Evolutionary conservation across 192 early-diverging fungal species (phyloP), one percentile per base, ranked within the genome.

Genomic region (Entomortierella parvispora): DNA sequence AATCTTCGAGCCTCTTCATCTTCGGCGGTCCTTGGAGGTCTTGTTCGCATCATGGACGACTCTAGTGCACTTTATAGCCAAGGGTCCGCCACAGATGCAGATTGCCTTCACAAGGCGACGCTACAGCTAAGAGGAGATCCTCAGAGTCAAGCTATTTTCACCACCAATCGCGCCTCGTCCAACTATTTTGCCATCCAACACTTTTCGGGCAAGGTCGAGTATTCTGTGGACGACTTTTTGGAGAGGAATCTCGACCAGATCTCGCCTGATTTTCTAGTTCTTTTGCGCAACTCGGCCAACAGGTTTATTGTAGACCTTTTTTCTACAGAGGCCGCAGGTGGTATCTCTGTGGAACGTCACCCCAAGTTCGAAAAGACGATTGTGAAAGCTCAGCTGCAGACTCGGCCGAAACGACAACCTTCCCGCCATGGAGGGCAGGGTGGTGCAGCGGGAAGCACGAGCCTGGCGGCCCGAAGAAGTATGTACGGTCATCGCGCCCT

Each of bases 251-350:
- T 88, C 65, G 80, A 85, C 71, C 85, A 91, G 74, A 60, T 89
- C 32, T 83, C 92, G 44, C 84, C 92, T 5, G 96, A 99, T 75
- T 96, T 97, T 76, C 87, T 96, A 29, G 85, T 90, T 42, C 82
- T 97, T 42, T 87, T 97, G 68, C 80, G 87, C 32, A 81, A 84
- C 42, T 87, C 91, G 23, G 88, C 87, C 61, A 94, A 94, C 80
- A 69, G 71, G 7, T 95, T 97, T 69, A 81, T 96, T 28, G 86
- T 86, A 22, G 81, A 80, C 40, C 82, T 98, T 59, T 95, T 96
- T 70, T 86, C 87, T 18, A 83, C 89, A 7, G 80, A 89, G 4
- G 90, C 84, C 55, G 50, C 71, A 1, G 71, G 71, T 40, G 71
- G 56, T 25, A 85, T 98, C 40, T 86, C 88, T 8, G 90, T 90